Base-by-base conservation (phyloP, 2,329 filamentous ascomycete species). In the Fusarium nematophilum region DNA sequence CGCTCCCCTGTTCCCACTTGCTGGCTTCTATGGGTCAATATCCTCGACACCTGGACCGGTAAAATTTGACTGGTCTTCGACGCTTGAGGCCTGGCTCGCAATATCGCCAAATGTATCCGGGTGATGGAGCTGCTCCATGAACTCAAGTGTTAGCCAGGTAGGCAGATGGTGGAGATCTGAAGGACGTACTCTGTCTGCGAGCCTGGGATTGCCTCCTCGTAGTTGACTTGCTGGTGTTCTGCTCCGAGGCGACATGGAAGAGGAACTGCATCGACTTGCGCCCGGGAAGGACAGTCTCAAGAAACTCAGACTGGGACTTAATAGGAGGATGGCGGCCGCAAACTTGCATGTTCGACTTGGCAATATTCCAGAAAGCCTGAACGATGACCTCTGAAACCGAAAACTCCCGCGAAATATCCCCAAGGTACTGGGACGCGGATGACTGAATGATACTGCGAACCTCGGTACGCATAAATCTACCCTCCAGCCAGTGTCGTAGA, bases 231-330 rank as follows among this genome's bases (percentile, higher is more conserved):
- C 27, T 13, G 8, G 8, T 30, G 27, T 30, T 30, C 27, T 30
- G 8, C 27, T 13, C 13, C 8, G 27, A 30, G 8, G 27, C 27
- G 27, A 30, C 27, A 30, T 30, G 27, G 27, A 30, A 30, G 13
- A 11, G 10, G 10, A 13, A 31, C 14, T 14, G 5, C 4, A 15
- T 38, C 6, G 13, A 29, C 38, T 10, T 29, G 30, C 52, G n/a
- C 21, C 53, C 38, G 30, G 45, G 25, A 5, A 55, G 26, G 37
- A 37, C 30, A n/a, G 7, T 33, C 10, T 33, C 30, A 65, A 59
- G 40, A 72, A 75, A 38, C 67, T 33, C 30, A 14, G n/a, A 13
- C 9, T 14, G 10, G 30, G 30, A 13, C 9, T n/a, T 33, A n/a
- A 68, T 21, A 18, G 34, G 34, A 9, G 34, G 34, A 9, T 10